phyloP scores from a whole-genome alignment of 352 stramenopile species.

The Pythium aquatile region DNA sequence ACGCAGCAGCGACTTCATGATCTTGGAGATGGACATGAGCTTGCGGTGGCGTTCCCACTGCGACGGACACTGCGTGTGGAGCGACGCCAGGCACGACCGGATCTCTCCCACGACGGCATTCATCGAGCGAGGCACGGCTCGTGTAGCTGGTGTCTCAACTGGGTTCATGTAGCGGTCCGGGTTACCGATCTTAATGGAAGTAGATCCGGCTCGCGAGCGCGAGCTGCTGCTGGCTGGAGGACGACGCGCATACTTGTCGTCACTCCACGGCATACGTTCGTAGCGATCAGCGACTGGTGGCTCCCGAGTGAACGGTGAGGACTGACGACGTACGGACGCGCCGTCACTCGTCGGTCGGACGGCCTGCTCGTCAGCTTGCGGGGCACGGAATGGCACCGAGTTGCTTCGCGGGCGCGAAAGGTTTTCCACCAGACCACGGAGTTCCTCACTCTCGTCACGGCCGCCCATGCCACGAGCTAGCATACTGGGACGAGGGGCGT shows the following conservation, averaged over 20 bases:
- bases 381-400: slow-evolving; percentile 45
- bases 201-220: slow-evolving; percentile 12
- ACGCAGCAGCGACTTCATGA: slow-evolving; percentile 61
- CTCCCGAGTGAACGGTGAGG: slow-evolving; percentile 10
- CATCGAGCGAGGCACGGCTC: slow-evolving; percentile 8
- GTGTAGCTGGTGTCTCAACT: background rate
- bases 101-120: slow-evolving; percentile 51
- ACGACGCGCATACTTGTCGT: slow-evolving; percentile 20
- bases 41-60: slow-evolving; percentile 58
- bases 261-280: slow-evolving; percentile 11
- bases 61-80: slow-evolving; percentile 66
- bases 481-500: slow-evolving; percentile 18
- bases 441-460: slow-evolving; percentile 53
- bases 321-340: slow-evolving; percentile 29
- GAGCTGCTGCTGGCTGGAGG: slow-evolving; percentile 13
- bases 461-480: slow-evolving; percentile 1
- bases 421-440: slow-evolving; percentile 57
- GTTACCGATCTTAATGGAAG: slow-evolving; percentile 6
- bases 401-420: slow-evolving; percentile 63
- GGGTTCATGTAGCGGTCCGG: slow-evolving; percentile 4
- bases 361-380: slow-evolving; percentile 23
- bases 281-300: slow-evolving; percentile 13
- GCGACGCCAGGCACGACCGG: slow-evolving; percentile 49
- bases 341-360: slow-evolving; percentile 59
- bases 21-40: slow-evolving; percentile 67